Percentiles rank a stretch among this genome's conserved stretches.
phyloP scores from a whole-genome alignment of 2,329 filamentous ascomycete genomes.

The Talaromyces atroroseus region DNA sequence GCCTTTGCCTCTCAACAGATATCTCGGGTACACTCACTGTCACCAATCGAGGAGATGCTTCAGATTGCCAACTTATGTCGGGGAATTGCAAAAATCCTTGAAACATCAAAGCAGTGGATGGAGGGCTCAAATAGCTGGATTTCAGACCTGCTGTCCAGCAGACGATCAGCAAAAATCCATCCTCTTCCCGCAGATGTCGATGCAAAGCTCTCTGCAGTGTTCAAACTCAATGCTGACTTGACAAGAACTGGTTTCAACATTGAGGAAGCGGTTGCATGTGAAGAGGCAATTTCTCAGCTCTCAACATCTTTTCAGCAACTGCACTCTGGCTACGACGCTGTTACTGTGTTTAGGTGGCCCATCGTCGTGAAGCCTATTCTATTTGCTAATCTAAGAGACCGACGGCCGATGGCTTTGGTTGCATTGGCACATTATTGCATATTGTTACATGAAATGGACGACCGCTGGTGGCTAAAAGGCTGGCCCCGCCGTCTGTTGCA shows the following conservation, averaged over 20 bases:
- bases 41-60: constrained; percentile 22
- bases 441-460: constrained; percentile 55
- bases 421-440: constrained; percentile 64
- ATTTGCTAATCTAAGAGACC: constrained; percentile 56
- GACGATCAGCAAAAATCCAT: constrained; percentile 12
- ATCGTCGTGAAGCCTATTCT: constrained; percentile 61
- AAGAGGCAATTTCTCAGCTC: constrained; percentile 20
- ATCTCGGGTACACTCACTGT: constrained; percentile 15
- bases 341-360: constrained; percentile 51
- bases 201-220: constrained; percentile 10
- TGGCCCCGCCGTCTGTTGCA: constrained; percentile 63
- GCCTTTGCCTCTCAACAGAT: constrained; percentile 24
- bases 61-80: constrained; percentile 24
- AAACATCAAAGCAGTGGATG: constrained; percentile 19
- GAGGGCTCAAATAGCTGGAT: constrained; percentile 16
- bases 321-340: constrained; percentile 15
- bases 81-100: constrained; percentile 24
- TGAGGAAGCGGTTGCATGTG: constrained; percentile 19
- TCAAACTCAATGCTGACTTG: constrained; percentile 15
- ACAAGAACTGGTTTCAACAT: constrained; percentile 16
- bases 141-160: constrained; percentile 10
- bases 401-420: constrained; percentile 56
- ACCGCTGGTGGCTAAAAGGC: constrained; percentile 63
- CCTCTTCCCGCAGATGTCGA: constrained; percentile 18
- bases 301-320: constrained; percentile 19